These are phyloP conservation scores for Colletotrichum eleusines DNA, from an alignment of 2,329 filamentous ascomycete genomes.

Conservation along the genomic window DNA sequence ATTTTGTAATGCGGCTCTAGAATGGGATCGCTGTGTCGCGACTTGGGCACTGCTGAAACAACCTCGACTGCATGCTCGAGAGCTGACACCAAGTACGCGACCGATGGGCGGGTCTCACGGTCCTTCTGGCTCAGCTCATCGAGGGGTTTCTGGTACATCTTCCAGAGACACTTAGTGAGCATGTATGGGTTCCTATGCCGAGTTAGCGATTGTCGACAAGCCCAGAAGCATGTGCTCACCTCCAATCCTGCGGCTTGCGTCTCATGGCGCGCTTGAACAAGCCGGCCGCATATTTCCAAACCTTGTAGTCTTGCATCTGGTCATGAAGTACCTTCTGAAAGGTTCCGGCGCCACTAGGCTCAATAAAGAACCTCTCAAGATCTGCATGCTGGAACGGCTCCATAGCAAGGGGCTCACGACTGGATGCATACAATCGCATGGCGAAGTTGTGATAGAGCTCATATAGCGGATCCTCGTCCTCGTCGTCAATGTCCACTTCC, in stretches of 20 bases:
- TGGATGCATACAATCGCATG: conserved; percentile 72
- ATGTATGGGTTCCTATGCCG: conserved; percentile 66
- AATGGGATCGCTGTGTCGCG: conserved; percentile 77
- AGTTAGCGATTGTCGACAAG: conserved; percentile 44
- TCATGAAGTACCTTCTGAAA: conserved; percentile 66
- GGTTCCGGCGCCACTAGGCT: conserved; percentile 61
- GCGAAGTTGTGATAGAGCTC: conserved; percentile 72
- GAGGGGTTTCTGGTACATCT: conserved; percentile 67
- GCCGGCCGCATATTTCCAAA: conserved; percentile 70
- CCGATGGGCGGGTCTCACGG: conserved; percentile 51
- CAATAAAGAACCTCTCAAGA: conserved; percentile 69
- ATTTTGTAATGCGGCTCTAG: conserved; percentile 96
- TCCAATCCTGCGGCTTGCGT: conserved; percentile 68
- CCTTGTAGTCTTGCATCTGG: conserved; percentile 70
- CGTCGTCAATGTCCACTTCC: conserved; percentile 56
- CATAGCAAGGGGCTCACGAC: conserved; percentile 72
- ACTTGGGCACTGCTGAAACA: conserved; percentile 65
- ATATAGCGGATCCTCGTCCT: conserved; percentile 66
- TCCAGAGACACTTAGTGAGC: conserved; percentile 73
- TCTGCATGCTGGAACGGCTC: conserved; percentile 70
- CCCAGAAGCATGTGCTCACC: conserved; percentile 53
- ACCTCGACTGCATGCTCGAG: conserved; percentile 65
- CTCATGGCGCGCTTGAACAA: conserved; percentile 68
- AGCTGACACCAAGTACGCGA: conserved; percentile 59
- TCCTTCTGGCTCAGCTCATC: conserved; percentile 61